phyloP scores from a whole-genome alignment of 83 land plant species.

The Thuja plicata region DNA sequence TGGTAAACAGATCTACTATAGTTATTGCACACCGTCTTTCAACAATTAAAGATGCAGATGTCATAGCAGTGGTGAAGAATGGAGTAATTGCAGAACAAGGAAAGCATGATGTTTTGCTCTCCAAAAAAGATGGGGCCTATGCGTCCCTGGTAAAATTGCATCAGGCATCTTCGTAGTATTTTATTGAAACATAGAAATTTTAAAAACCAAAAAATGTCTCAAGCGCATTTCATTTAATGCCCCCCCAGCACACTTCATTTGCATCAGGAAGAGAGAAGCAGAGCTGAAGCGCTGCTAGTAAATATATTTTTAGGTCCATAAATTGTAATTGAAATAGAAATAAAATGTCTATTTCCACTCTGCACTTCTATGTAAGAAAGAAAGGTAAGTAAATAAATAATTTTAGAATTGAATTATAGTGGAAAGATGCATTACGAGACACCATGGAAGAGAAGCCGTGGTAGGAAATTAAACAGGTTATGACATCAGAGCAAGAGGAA shows the following conservation, averaged over 20 bases:
- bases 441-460: background rate
- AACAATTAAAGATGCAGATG: slow-evolving; percentile 32
- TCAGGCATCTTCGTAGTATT: background rate
- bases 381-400: background rate
- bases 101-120: slow-evolving; percentile 21
- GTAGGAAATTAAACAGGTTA: background rate
- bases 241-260: background rate
- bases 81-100: slow-evolving; percentile 34
- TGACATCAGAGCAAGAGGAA: background rate
- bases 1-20: slow-evolving; percentile 28
- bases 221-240: background rate
- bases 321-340: background rate
- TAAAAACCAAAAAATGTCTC: background rate
- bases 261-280: background rate
- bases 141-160: slow-evolving; percentile 33
- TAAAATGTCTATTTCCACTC: no score
- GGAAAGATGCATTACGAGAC: background rate
- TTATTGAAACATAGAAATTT: background rate
- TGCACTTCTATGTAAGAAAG: background rate
- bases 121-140: slow-evolving; percentile 19
- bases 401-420: background rate
- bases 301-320: background rate
- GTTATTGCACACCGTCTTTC: slow-evolving; percentile 41
- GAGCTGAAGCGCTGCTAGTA: background rate
- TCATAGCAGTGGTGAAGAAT: slow-evolving; percentile 35